Percentiles rank a stretch among this genome's conserved stretches.
phyloP scores from a whole-genome alignment of 2,329 filamentous ascomycete species.

The Capronia americana region DNA sequence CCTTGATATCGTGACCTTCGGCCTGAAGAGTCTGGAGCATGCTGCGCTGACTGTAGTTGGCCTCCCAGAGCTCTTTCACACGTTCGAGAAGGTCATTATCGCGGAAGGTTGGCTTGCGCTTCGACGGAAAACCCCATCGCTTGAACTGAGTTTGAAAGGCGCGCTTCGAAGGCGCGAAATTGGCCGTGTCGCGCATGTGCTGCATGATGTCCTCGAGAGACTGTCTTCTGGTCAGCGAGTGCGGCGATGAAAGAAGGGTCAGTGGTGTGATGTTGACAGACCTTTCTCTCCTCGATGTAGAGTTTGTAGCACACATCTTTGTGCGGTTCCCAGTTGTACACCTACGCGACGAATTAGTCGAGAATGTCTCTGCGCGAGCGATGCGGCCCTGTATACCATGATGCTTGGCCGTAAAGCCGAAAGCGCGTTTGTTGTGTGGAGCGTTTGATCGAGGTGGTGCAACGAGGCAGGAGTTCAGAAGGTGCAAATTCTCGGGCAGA shows the following conservation, averaged over 20 bases:
- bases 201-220: constrained; percentile 76
- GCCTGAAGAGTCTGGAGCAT: constrained; percentile 74
- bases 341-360: constrained; percentile 36
- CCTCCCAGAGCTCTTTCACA: constrained; percentile 78
- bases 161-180: constrained; percentile 77
- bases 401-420: constrained; percentile 36
- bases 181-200: constrained; percentile 68
- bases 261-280: constrained; percentile 17
- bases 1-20: constrained; percentile 75
- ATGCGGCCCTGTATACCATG: constrained; percentile 29
- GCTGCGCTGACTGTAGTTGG: constrained; percentile 72
- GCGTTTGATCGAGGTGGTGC: constrained; percentile 11
- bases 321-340: constrained; percentile 73
- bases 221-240: constrained; percentile 27
- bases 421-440: constrained; percentile 27
- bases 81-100: constrained; percentile 70
- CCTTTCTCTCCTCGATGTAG: constrained; percentile 76
- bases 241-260: not conserved
- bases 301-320: constrained; percentile 70
- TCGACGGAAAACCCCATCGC: constrained; percentile 78
- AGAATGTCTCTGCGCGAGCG: not conserved
- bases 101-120: constrained; percentile 74
- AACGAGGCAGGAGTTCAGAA: constrained; percentile 26
- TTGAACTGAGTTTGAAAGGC: constrained; percentile 78
- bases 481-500: constrained; percentile 19